Evolutionary conservation across 2,329 filamentous ascomycete genomes (phyloP), one percentile per base, ranked within the genome.

Genomic region (Colletotrichum tabaci): DNA sequence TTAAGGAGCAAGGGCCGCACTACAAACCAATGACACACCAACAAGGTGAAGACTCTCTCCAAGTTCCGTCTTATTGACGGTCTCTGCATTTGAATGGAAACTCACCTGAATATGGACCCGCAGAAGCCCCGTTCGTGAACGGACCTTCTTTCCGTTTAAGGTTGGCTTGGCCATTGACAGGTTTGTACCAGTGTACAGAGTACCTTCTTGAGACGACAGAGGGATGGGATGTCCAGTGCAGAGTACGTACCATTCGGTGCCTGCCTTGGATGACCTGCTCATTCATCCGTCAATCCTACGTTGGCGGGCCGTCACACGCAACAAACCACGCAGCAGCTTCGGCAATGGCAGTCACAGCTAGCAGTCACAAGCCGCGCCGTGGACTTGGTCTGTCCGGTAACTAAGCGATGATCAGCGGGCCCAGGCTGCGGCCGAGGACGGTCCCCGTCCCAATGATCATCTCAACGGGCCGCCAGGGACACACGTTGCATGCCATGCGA

Each of bases 371-470:
- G 8, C 8, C 8, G 18, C 30, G 58, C 53, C 42, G 52, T 30
- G 46, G 40, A 55, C 62, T 46, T 61, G 56, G 40, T 61, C 57
- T 44, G 64, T 18, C 50, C 44, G 58, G 57, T 62, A 58, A 71
- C 64, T 55, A 58, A 26, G 40, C 38, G 58, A 71, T 63, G 58
- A 60, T 68, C 68, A 49, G 68, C 58, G 68, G 68, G 16, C 26
- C 64, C 47, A 44, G 57, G 58, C 40, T 66, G 49, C 40, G 64
- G 64, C 63, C 68, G 66, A 55, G 68, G 67, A 60, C 64, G 38
- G 52, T 50, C 65, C 57, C 68, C 68, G 68, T 71, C 30, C 55
- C 52, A 62, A 62, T 62, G 62, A 66, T 56, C 55, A 70, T 56
- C 67, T 26, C 44, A 50, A 66, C 67, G 62, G 66, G 62, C 67